These are phyloP conservation scores for Fusarium sp. DNA, from an alignment of 2,329 filamentous ascomycete species.

Conservation along the genomic window DNA sequence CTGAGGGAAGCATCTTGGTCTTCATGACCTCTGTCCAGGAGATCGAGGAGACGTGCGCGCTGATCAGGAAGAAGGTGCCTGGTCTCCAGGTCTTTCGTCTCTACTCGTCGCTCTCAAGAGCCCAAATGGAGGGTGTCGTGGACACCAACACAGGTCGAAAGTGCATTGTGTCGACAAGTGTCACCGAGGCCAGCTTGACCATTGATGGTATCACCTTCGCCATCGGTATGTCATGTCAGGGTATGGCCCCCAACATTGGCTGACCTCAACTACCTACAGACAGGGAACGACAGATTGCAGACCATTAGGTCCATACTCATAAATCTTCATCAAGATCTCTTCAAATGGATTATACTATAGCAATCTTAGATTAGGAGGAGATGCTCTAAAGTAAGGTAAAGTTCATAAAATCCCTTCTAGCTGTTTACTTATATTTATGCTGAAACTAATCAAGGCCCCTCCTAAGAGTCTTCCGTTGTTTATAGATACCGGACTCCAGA, in stretches of 20 bases:
- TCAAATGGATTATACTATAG: neutral
- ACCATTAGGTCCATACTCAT: too few species aligned
- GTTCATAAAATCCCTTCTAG: neutral
- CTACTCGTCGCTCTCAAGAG: slow-evolving; percentile 89
- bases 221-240: slow-evolving; percentile 74
- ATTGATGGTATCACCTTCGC: slow-evolving; percentile 80
- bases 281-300: neutral
- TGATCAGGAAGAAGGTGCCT: slow-evolving; percentile 67
- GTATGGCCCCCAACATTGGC: neutral
- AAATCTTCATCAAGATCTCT: neutral
- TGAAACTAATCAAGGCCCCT: neutral
- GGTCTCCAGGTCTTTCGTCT: slow-evolving; percentile 89
- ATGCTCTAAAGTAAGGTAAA: neutral
- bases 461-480: neutral
- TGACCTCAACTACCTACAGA: neutral
- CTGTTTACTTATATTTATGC: neutral
- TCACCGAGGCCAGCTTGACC: slow-evolving; percentile 95
- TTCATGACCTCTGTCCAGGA: slow-evolving; percentile 98
- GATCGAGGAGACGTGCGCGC: slow-evolving; percentile 92
- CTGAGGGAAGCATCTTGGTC: slow-evolving; percentile 88
- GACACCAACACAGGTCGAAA: slow-evolving; percentile 82
- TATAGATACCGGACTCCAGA: neutral
- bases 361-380: neutral
- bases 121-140: slow-evolving; percentile 91
- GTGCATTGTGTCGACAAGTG: slow-evolving; percentile 97